Evolutionary conservation across 2,329 filamentous ascomycete genomes (phyloP).

Genomic region (Aspergillus calidoustus): DNA sequence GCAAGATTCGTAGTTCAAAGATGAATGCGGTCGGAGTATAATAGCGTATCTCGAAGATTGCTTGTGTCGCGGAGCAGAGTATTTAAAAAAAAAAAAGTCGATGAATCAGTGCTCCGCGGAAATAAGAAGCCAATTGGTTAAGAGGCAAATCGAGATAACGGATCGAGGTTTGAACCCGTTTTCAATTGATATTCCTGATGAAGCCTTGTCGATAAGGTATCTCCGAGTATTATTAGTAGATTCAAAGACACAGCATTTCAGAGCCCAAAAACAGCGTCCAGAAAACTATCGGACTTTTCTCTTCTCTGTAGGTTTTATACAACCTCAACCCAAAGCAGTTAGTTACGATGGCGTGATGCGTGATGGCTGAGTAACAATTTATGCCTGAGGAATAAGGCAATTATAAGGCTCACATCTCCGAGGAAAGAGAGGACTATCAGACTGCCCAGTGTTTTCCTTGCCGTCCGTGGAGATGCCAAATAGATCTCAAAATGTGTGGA

Average conservation of each 20-base stretch:
- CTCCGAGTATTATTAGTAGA: constrained; percentile 20
- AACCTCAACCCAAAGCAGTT: constrained; percentile 33
- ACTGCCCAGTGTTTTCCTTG: neutral
- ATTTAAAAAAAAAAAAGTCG: constrained; percentile 16
- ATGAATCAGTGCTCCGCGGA: constrained; percentile 25
- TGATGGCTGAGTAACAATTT: constrained; percentile 27
- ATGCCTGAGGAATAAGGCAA: constrained; percentile 9
- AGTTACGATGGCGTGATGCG: constrained; percentile 36
- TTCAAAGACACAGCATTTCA: constrained; percentile 6
- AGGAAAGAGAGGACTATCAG: neutral
- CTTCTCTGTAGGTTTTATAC: constrained; percentile 27
- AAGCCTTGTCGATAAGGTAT: constrained; percentile 25
- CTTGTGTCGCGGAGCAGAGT: constrained; percentile 1
- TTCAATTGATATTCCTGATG: constrained; percentile 12
- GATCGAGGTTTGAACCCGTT: constrained; percentile 6
- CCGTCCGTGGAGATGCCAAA: neutral
- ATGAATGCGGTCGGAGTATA: neutral
- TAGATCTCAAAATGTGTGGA: neutral
- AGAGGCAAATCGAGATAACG: constrained; percentile 26
- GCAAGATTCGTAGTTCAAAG: neutral
- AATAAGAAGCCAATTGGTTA: constrained; percentile 23
- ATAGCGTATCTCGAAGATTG: neutral
- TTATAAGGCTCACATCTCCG: neutral
- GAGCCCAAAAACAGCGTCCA: neutral
- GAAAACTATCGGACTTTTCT: neutral